Conservation (phyloP, 495 filamentous ascomycete species). For the Penicillium bovifimosum region DNA sequence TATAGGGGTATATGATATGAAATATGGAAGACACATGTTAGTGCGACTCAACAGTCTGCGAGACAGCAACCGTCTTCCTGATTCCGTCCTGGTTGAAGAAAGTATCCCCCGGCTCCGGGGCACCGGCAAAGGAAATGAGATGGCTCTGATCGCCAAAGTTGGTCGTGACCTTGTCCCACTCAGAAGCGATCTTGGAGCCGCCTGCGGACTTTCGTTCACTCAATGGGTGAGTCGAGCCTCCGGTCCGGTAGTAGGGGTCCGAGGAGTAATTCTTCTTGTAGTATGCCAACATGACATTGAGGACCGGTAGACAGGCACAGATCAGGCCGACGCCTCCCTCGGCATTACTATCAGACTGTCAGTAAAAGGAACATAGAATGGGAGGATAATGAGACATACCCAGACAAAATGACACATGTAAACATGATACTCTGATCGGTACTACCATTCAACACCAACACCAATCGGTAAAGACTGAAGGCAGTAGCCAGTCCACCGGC, state of each 20-base stretch:
- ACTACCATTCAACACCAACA: constrained; percentile 35
- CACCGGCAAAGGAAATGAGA: constrained; percentile 31
- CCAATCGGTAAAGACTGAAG: constrained; percentile 41
- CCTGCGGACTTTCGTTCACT: constrained; percentile 22
- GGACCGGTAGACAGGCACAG: constrained; percentile 41
- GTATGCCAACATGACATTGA: constrained; percentile 35
- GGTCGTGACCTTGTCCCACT: constrained; percentile 14
- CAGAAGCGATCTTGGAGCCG: constrained; percentile 11
- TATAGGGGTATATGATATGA: background rate
- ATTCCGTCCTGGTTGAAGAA: constrained; percentile 21
- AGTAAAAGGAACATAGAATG: constrained; percentile 1
- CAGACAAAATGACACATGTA: constrained; percentile 40
- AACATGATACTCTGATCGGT: constrained; percentile 38
- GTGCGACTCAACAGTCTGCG: constrained; percentile 30
- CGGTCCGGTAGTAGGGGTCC: constrained; percentile 29
- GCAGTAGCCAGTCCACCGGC: constrained; percentile 44
- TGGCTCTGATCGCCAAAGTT: constrained; percentile 33
- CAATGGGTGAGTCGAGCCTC: constrained; percentile 24
- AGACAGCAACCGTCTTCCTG: constrained; percentile 35
- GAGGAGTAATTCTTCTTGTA: constrained; percentile 28
- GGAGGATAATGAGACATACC: constrained; percentile 25
- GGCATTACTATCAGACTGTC: constrained; percentile 31
- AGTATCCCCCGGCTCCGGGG: constrained; percentile 15
- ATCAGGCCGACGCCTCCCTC: constrained; percentile 45
- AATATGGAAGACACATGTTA: background rate